phyloP scores from a whole-genome alignment of 1,284 basidiomycete species.

The Puccinia brachypodii region DNA sequence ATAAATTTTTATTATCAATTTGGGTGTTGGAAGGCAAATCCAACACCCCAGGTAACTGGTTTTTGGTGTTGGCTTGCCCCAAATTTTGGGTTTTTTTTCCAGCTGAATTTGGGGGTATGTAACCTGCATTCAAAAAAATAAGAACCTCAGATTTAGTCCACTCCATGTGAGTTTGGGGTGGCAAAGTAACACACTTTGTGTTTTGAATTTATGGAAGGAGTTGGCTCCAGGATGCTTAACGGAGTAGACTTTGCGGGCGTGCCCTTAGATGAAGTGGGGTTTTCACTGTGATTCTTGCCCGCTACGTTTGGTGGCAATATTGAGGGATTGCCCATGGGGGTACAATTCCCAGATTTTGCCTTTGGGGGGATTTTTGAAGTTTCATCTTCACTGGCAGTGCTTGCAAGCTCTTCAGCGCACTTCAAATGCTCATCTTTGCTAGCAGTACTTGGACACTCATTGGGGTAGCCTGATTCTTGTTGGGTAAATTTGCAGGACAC shows the following conservation, averaged over 20 bases:
- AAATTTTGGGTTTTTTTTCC: slow-evolving; percentile 20
- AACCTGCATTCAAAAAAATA: neutral
- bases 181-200: neutral
- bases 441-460: neutral
- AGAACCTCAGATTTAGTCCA: neutral
- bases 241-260: neutral
- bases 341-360: neutral
- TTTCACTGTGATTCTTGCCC: neutral
- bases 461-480: neutral
- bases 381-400: too few relatives aligned
- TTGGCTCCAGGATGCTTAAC: neutral
- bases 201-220: neutral
- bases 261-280: neutral
- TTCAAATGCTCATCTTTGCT: neutral
- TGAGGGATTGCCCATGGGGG: neutral
- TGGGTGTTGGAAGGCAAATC: too few relatives aligned
- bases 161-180: neutral
- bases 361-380: neutral
- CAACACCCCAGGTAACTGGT: too few relatives aligned
- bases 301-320: neutral
- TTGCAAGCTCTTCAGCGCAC: neutral
- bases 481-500: neutral
- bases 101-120: slow-evolving; percentile 31
- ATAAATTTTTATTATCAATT: too few relatives aligned
- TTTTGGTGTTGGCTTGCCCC: too few relatives aligned